phyloP scores from a whole-genome alignment of 2,329 filamentous ascomycete genomes.

The Lasiodiplodia gonubiensis region DNA sequence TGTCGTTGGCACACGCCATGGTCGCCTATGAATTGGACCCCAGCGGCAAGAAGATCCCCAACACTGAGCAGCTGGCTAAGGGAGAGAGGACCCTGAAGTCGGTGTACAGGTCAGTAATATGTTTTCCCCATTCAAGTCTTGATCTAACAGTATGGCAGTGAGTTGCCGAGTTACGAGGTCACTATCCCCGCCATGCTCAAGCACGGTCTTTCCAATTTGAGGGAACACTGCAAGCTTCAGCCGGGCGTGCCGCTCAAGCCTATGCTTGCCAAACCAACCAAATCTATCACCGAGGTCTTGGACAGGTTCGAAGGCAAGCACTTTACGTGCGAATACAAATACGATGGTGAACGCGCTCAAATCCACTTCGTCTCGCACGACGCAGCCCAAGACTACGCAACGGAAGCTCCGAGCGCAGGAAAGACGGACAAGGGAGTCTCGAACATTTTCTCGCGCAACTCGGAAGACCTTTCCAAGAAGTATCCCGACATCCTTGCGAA shows the following conservation, averaged over 20 bases:
- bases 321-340: slow-evolving; percentile 99
- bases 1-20: slow-evolving; percentile 86
- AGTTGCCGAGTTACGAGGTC: slow-evolving; percentile 92
- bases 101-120: slow-evolving; percentile 72
- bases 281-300: slow-evolving; percentile 95
- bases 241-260: slow-evolving; percentile 95
- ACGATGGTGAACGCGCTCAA: slow-evolving; percentile 96
- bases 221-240: slow-evolving; percentile 85
- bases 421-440: slow-evolving; percentile 76
- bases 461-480: slow-evolving; percentile 95
- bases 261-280: slow-evolving; percentile 98
- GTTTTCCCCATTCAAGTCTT: background rate
- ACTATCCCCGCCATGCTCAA: slow-evolving; percentile 90
- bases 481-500: slow-evolving; percentile 95
- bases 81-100: slow-evolving; percentile 87
- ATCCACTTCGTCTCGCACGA: slow-evolving; percentile 95
- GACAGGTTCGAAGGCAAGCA: slow-evolving; percentile 94
- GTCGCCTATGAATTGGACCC: slow-evolving; percentile 80
- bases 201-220: slow-evolving; percentile 81
- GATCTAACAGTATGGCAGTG: slow-evolving; percentile 61
- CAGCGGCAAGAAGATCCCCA: slow-evolving; percentile 71
- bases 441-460: slow-evolving; percentile 96
- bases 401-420: slow-evolving; percentile 62
- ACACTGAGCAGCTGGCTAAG: slow-evolving; percentile 76
- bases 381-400: slow-evolving; percentile 70